Evolutionary conservation across 495 filamentous ascomycete genomes (phyloP).

Genomic region (Cudoniella acicularis): DNA sequence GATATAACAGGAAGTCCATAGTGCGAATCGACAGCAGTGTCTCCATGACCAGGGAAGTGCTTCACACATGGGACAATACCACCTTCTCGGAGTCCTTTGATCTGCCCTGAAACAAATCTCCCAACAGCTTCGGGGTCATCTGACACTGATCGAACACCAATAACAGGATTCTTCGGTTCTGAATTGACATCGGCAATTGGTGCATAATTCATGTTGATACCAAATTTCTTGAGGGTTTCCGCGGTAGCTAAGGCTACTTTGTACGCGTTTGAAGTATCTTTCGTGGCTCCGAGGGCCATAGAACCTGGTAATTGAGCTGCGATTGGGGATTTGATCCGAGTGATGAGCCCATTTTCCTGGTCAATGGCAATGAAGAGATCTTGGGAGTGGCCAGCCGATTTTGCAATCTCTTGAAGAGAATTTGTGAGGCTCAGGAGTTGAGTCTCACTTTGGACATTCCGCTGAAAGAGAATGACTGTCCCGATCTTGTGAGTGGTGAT

Average conservation of each 20-base stretch:
- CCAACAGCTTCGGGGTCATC: slow-evolving; percentile 88
- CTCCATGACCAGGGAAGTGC: slow-evolving; percentile 89
- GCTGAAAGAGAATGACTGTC: slow-evolving; percentile 43
- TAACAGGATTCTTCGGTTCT: slow-evolving; percentile 79
- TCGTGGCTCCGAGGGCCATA: slow-evolving; percentile 82
- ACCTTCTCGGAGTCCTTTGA: slow-evolving; percentile 81
- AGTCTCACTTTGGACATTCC: slow-evolving; percentile 38
- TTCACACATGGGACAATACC: slow-evolving; percentile 82
- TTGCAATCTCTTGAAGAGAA: slow-evolving; percentile 79
- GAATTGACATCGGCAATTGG: slow-evolving; percentile 87
- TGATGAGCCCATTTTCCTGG: slow-evolving; percentile 93
- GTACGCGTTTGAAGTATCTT: slow-evolving; percentile 69
- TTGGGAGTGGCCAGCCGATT: slow-evolving; percentile 74
- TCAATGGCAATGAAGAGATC: slow-evolving; percentile 81
- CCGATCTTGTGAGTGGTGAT: slow-evolving; percentile 45
- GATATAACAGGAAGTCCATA: slow-evolving; percentile 85
- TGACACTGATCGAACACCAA: slow-evolving; percentile 76
- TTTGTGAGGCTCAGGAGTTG: slow-evolving; percentile 43
- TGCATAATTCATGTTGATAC: slow-evolving; percentile 85
- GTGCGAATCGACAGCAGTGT: slow-evolving; percentile 81
- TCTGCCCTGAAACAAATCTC: slow-evolving; percentile 75
- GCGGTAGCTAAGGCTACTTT: slow-evolving; percentile 83
- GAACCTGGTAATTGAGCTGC: slow-evolving; percentile 64
- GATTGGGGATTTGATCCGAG: slow-evolving; percentile 47
- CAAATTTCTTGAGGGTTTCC: slow-evolving; percentile 74